Base-by-base conservation (phyloP, 176 grass and related monocot genomes). In the Miscanthus lutarioriparius region DNA sequence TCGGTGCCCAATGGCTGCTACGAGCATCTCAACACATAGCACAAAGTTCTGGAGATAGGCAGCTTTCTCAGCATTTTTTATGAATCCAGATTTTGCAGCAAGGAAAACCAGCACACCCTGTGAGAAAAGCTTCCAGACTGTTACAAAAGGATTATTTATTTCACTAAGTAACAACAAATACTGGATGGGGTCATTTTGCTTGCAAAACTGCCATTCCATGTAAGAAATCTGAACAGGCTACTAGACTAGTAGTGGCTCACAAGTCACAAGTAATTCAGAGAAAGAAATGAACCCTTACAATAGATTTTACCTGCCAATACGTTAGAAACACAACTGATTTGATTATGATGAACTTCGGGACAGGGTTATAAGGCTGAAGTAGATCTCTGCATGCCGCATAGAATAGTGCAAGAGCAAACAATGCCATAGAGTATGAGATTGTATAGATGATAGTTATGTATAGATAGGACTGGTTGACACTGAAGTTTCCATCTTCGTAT, bases 61-160 rank as follows among this genome's bases (percentile, higher is more conserved):
- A 78, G 94, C 94, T 77, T 91, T 84, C 62, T 91, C 91, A 10
- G 94, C 86, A 84, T 72, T 87, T 79, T 91, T 91, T 88, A 97
- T 93, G 44, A 90, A 83, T 39, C 86, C 77, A 87, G 91, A 97
- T 88, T 93, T 97, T 39, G 94, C 94, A 61, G 91, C 94, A 64
- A 97, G 89, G 70, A 97, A 97, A 87, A 97, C 94, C 37, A 97
- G 67, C 20, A 97, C 94, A 62, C 94, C 94, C 94, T 97, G 89
- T 67, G 63, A 38, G 15, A 85, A 76, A 77, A 84, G 14, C 15
- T 76, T 62, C 51, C 51, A 49, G 36, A 61, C 66, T 64, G 38
- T 32, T 64, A 79, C 5, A 72, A 19, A 61, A 69, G 58, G 58
- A 25, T 15, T 15, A 48, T 15, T 58, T 30, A 7, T 65, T 53